phyloP scores from a whole-genome alignment of 805 yeast genomes.

The Wickerhamiella kurtzmanii region DNA sequence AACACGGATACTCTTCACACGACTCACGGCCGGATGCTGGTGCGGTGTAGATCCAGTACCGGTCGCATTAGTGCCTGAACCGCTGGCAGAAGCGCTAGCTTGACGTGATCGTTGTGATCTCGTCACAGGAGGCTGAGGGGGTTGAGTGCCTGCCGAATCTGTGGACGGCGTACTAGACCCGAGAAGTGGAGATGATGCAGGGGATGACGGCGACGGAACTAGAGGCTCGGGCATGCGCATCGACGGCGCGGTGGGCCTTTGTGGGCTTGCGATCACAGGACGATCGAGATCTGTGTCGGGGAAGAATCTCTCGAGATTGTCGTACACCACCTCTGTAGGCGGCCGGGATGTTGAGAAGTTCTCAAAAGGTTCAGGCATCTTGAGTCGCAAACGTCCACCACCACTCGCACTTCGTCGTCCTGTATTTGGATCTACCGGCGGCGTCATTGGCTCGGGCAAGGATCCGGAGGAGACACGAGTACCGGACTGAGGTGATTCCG shows the following conservation, averaged over 20 bases:
- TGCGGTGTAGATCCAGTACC: background rate
- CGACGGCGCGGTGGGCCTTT: background rate
- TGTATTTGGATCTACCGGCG: background rate
- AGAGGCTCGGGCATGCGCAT: background rate
- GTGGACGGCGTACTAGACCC: slow-evolving; percentile 15
- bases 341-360: slow-evolving; percentile 67
- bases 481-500: slow-evolving; percentile 5
- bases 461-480: slow-evolving; percentile 8
- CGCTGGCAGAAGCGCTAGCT: no score
- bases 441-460: background rate
- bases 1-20: slow-evolving; percentile 84
- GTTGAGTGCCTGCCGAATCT: slow-evolving; percentile 43
- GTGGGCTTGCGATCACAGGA: slow-evolving; percentile 45
- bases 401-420: background rate
- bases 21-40: slow-evolving; percentile 16
- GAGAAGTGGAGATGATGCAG: background rate
- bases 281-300: slow-evolving; percentile 87
- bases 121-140: slow-evolving; percentile 9
- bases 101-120: no score
- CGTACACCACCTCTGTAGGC: slow-evolving; percentile 84
- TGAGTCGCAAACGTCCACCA: slow-evolving; percentile 4
- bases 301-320: slow-evolving; percentile 80
- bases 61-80: background rate
- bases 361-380: slow-evolving; percentile 11
- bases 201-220: background rate